phyloP scores from a whole-genome alignment of 768 basidiomycete species.

The Hydnomerulius pinastri region DNA sequence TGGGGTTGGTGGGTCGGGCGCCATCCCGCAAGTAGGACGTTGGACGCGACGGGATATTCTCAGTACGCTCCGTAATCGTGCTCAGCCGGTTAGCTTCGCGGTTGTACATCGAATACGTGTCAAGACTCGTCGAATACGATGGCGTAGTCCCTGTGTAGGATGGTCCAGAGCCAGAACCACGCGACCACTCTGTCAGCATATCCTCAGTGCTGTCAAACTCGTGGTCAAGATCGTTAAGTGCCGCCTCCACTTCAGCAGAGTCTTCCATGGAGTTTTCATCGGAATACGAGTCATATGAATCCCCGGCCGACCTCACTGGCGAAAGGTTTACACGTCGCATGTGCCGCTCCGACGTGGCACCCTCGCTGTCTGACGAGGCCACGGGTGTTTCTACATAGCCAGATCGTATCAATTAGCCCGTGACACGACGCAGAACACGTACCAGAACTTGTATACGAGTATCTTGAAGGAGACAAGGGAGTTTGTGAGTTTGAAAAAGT shows the following conservation, averaged over 20 bases:
- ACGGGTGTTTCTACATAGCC: slow-evolving; percentile 42
- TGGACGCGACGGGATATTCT: slow-evolving; percentile 64
- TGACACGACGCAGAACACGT: slow-evolving; percentile 14
- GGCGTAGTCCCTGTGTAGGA: slow-evolving; percentile 35
- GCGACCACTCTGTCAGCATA: slow-evolving; percentile 67
- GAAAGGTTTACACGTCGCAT: slow-evolving; percentile 60
- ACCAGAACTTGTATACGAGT: slow-evolving; percentile 62
- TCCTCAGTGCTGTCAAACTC: slow-evolving; percentile 68
- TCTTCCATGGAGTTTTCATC: slow-evolving; percentile 54
- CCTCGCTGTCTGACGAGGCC: slow-evolving; percentile 48
- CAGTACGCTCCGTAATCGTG: slow-evolving; percentile 77
- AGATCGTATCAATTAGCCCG: slow-evolving; percentile 5
- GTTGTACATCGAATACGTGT: slow-evolving; percentile 39
- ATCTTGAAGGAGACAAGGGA: slow-evolving; percentile 60
- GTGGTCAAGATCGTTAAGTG: slow-evolving; percentile 65
- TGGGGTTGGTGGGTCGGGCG: slow-evolving; percentile 37
- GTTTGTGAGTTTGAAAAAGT: slow-evolving; percentile 53
- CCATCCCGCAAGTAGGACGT: slow-evolving; percentile 41
- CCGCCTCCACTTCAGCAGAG: slow-evolving; percentile 62
- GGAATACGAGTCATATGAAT: slow-evolving; percentile 53
- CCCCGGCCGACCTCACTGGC: slow-evolving; percentile 41
- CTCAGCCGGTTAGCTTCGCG: slow-evolving; percentile 58
- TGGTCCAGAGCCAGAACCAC: slow-evolving; percentile 34
- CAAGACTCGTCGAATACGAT: slow-evolving; percentile 38
- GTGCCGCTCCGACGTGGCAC: slow-evolving; percentile 45